Evolutionary conservation across 1,284 basidiomycete genomes (phyloP), one percentile per base, ranked within the genome.

Genomic region (Boletus holoroseus): DNA sequence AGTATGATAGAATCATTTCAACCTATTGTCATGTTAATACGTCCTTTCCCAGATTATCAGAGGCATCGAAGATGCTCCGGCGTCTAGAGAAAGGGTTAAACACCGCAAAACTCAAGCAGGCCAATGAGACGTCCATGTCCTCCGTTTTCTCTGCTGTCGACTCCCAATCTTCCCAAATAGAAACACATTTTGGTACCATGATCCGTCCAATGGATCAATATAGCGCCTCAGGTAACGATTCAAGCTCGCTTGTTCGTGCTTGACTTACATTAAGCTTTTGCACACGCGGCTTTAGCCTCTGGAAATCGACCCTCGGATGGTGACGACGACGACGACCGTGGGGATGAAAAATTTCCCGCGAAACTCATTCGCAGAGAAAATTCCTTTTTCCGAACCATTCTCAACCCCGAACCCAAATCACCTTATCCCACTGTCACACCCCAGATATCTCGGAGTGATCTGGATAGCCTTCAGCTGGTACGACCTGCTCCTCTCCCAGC

Each of bases 21-120:
- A 27, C 20, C 31, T 55, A 49, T 49, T 50, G 52, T 52, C 46
- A 39, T 43, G 49, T 45, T 55, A 40, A 57, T 50, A 39, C 37
- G 44, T 49, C 38, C 51, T 22, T 28, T 24, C 47, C 8, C 59
- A 90, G 88, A 68, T 73, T 91, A 27, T 90, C 87, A 35, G 88
- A 91, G 64, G 86, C 86, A 36, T 90, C 88, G 42, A 90, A 90
- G 67, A 87, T 90, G 85, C 81, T 91, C 48, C 80, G 88, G 51
- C 81, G 86, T 41, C 74, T 91, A 41, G 88, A 91, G 72, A 90
- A 90, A 64, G 86, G 85, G 39, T 76, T 88, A 57, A 86, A 83
- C 66, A 82, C 71, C 44, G 83, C 85, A 34, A 88, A 88, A 64
- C 74, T 83, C 61, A 88, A 87, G 66, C 66, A 70, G 32, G 56